These are phyloP conservation scores for Trypanosoma conorhini DNA, from an alignment of 208 protist genomes.

Conservation along the genomic window DNA sequence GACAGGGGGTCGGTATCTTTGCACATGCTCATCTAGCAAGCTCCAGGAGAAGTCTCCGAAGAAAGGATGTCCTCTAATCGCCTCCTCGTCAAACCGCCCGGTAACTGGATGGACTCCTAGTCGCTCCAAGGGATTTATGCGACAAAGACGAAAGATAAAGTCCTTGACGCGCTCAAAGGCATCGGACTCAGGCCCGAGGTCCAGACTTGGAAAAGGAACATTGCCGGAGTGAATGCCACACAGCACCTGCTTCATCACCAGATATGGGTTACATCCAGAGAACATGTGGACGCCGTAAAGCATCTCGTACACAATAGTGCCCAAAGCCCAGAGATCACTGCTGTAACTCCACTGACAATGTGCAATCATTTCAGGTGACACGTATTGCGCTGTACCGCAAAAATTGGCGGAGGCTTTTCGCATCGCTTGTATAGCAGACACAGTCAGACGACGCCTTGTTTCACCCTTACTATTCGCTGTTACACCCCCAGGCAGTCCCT, in stretches of 20 bases:
- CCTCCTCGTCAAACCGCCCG: slow-evolving; percentile 55
- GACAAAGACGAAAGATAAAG: slow-evolving; percentile 67
- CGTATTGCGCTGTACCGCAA: slow-evolving; percentile 94
- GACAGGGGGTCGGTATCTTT: slow-evolving; percentile 31
- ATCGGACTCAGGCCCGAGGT: slow-evolving; percentile 36
- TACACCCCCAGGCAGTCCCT: slow-evolving; percentile 28
- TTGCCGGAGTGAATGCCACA: slow-evolving; percentile 26
- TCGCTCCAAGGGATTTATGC: slow-evolving; percentile 59
- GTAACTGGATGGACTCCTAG: slow-evolving; percentile 68
- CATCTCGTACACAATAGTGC: slow-evolving; percentile 94
- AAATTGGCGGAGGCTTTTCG: slow-evolving; percentile 79
- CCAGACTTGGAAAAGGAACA: slow-evolving; percentile 51
- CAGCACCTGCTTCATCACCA: slow-evolving; percentile 77
- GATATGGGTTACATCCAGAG: slow-evolving; percentile 54
- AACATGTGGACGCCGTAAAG: slow-evolving; percentile 88
- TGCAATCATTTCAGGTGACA: slow-evolving; percentile 94
- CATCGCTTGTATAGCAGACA: slow-evolving; percentile 86
- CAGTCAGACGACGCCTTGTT: slow-evolving; percentile 52
- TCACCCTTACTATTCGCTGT: slow-evolving; percentile 11
- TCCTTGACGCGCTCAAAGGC: slow-evolving; percentile 60
- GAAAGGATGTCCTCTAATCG: slow-evolving; percentile 57
- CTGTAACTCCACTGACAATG: slow-evolving; percentile 93
- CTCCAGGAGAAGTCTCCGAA: slow-evolving; percentile 78
- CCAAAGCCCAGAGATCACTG: slow-evolving; percentile 95
- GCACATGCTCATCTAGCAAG: slow-evolving; percentile 51